Evolutionary conservation across 371 early-diverging fungal genomes (phyloP), one percentile per base, ranked within the genome.

Genomic region (Rhizopus microsporus): DNA sequence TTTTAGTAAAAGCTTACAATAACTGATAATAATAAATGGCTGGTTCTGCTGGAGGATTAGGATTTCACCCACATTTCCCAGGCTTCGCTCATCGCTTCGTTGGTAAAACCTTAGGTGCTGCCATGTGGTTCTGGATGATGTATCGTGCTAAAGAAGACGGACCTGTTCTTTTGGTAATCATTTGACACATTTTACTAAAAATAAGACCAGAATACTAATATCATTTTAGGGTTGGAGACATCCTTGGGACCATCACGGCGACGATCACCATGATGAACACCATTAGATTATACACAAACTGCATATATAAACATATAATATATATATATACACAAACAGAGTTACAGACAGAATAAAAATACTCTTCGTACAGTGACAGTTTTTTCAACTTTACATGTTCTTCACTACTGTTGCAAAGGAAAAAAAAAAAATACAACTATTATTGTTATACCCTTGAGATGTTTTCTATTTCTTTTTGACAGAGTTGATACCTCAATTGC

Each of bases 111-210:
- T 75, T 90, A 50, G 89, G 91, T 50, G 90, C 91, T 32, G 63
- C 83, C 69, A 88, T 90, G 89, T 91, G 89, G 89, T 88, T 91
- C 69, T 92, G 88, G 88, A 89, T 91, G 83, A 88, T 91, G 88
- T 91, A 92, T 74, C 85, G 90, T 63, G 84, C 87, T 40, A 91
- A 90, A 72, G 85, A 92, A 71, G 91, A 91, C 64, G 88, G 88
- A 32, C 83, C 89, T 33, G 85, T 84, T 34, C 77, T 85, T 66
- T 79, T 90, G 71, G 90, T 88, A 85, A 74, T 43, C 52, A 32
- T 23, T 33, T 9, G 3, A 13, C 40, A 34, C 9, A 43, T 15
- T 44, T 10, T 29, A 33, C 31, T 4, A 32, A 31, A 42, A 46
- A 44, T 55, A 10, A 23, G 23, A 1, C 15, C 32, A 32, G 1